Base-by-base conservation (phyloP, 495 filamentous ascomycete species). In the Penicillium malachiteum region DNA sequence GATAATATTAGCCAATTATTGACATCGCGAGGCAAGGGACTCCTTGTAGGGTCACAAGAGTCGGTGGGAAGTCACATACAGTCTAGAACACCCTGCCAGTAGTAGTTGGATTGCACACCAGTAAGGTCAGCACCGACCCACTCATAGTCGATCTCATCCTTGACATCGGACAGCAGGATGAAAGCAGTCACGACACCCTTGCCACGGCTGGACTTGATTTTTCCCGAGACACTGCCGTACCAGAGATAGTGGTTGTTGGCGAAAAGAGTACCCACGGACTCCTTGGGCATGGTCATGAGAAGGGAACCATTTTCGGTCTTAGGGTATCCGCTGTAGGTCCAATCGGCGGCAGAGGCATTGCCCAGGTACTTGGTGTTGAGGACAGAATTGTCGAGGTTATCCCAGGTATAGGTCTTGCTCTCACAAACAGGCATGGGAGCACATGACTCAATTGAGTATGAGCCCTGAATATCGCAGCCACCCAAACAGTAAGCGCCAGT, bases 91-190 rank as follows among this genome's bases (percentile, higher is more conserved):
- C 95, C 94, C 72, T 97, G 94, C 76, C 86, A 96, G 76, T 97
- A 98, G 79, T 82, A 98, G 78, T 98, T 98, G 64, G 90, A 91
- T 78, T 98, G 92, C 16, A 87, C 88, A 48, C 79, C 80, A 16
- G 78, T 64, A 65, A 96, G 71, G 60, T 97, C 89, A 44, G 81
- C 80, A 52, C 94, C 94, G 51, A 98, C 84, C 67, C 85, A 98
- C 75, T 98, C 94, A 67, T 89, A 97, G 71, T 98, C 94, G 65
- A 98, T 96, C 71, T 98, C 94, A 65, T 98, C 94, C 77, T 96
- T 96, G 63, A 94, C 88, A 68, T 97, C 94, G 33, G 86, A 88
- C 62, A 97, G 81, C 59, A 97, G 76, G 69, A 98, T 97, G 70
- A 98, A 98, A 12, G 92, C 94, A 17, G 92, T 91, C 5, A 98